phyloP scores from a whole-genome alignment of 1,139 yeast genomes.

The Debaryomycetaceae sp. region DNA sequence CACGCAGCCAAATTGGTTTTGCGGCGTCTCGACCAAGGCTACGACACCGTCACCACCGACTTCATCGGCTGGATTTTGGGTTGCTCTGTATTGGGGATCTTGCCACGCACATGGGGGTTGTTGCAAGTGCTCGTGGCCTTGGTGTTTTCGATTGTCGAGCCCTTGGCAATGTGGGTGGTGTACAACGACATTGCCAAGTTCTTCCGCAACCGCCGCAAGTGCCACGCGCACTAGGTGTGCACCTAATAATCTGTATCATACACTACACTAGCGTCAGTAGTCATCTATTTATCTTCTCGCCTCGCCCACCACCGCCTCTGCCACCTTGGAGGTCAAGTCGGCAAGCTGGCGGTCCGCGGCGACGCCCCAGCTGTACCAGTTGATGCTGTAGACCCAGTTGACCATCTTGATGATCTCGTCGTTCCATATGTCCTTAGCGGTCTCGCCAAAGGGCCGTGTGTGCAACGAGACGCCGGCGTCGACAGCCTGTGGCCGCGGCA shows the following conservation, averaged over 20 bases:
- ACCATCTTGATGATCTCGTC: constrained; percentile 65
- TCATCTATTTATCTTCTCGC: constrained; percentile 2
- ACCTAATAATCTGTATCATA: too few species aligned
- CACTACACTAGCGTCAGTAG: too few species aligned
- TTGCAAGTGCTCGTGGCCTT: constrained; percentile 46
- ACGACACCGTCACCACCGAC: constrained; percentile 78
- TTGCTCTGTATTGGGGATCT: constrained; percentile 61
- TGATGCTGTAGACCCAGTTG: constrained; percentile 58
- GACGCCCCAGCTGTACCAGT: constrained; percentile 44
- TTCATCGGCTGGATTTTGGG: constrained; percentile 79
- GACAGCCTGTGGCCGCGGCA: constrained; percentile 34
- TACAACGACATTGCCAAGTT: constrained; percentile 50
- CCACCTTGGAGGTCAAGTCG: constrained; percentile 29
- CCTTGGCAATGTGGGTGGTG: constrained; percentile 54
- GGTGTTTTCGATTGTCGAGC: constrained; percentile 58
- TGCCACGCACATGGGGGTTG: constrained; percentile 61
- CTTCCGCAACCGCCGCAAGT: constrained; percentile 31
- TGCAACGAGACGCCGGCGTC: constrained; percentile 27
- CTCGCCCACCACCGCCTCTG: constrained; percentile 9
- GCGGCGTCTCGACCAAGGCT: constrained; percentile 56
- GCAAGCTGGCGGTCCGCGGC: constrained; percentile 32
- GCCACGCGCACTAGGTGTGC: too few species aligned
- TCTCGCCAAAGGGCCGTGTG: constrained; percentile 41
- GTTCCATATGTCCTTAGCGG: constrained; percentile 80
- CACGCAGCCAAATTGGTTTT: constrained; percentile 63